Conservation (phyloP, 179 eudicot species). For the Amaranthus tricolor region DNA sequence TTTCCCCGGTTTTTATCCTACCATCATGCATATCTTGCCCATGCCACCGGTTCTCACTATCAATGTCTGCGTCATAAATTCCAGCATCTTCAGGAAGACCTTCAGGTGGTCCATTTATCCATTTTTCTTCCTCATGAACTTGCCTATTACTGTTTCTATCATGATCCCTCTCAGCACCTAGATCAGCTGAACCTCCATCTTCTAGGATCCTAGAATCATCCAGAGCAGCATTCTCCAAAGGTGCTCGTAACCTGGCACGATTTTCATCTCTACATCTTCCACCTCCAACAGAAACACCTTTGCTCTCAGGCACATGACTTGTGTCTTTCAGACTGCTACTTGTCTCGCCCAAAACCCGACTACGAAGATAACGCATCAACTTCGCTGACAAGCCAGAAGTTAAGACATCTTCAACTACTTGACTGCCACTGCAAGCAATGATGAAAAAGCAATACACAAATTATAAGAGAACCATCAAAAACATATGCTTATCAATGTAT, state of each 20-base stretch:
- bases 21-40: slow-evolving; percentile 52
- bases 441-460: background rate
- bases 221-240: slow-evolving; percentile 48
- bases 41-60: slow-evolving; percentile 47
- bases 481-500: too few species aligned
- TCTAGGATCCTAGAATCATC: slow-evolving; percentile 54
- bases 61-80: slow-evolving; percentile 40
- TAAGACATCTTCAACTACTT: slow-evolving; percentile 86
- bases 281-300: slow-evolving; percentile 33
- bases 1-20: slow-evolving; percentile 45
- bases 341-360: slow-evolving; percentile 67
- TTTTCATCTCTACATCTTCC: slow-evolving; percentile 68
- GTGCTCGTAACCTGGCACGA: slow-evolving; percentile 53
- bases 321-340: slow-evolving; percentile 51
- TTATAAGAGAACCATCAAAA: too few species aligned
- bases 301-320: slow-evolving; percentile 45
- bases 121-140: slow-evolving; percentile 41
- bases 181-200: slow-evolving; percentile 46
- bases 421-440: slow-evolving; percentile 67
- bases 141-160: slow-evolving; percentile 39
- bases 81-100: slow-evolving; percentile 39
- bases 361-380: slow-evolving; percentile 87
- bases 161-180: slow-evolving; percentile 42
- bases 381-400: slow-evolving; percentile 88
- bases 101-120: slow-evolving; percentile 40